Percentiles rank a stretch among this genome's conserved stretches.
phyloP scores from a whole-genome alignment of 805 yeast genomes.

The Candida insectalens region DNA sequence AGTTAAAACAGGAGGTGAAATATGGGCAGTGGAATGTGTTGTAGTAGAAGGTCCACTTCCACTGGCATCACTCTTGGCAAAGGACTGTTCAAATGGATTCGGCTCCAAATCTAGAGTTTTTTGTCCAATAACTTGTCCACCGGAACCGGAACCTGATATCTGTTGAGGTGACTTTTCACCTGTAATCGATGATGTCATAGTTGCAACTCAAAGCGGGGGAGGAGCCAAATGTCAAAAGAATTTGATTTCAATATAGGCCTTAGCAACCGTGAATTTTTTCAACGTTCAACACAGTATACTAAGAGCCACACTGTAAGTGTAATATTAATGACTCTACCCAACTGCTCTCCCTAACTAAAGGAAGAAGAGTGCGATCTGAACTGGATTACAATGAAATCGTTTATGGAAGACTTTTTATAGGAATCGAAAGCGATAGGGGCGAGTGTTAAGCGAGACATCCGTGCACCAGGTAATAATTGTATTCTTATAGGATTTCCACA shows the following conservation, averaged over 20 bases:
- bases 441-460: no score
- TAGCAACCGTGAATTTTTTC: no score
- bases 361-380: not conserved
- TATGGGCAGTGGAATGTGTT: slow-evolving; percentile 8
- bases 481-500: not conserved
- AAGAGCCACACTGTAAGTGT: no score
- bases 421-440: no score
- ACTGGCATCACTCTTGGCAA: slow-evolving; percentile 31
- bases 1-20: slow-evolving; percentile 39
- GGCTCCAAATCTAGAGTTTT: slow-evolving; percentile 53
- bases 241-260: no score
- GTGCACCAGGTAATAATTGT: not conserved
- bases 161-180: not conserved
- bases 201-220: no score
- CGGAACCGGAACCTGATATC: not conserved
- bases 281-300: no score
- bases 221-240: no score
- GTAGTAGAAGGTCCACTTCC: not conserved
- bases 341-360: not conserved
- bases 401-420: no score
- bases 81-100: slow-evolving; percentile 90
- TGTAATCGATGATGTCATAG: not conserved
- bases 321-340: no score
- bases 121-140: no score
- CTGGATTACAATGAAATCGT: no score